A percentile compares a stretch with the other conserved stretches of the same genome.
These are phyloP conservation scores for Termitomyces titanicus DNA, from an alignment of 768 basidiomycete genomes.

Conservation along the genomic window DNA sequence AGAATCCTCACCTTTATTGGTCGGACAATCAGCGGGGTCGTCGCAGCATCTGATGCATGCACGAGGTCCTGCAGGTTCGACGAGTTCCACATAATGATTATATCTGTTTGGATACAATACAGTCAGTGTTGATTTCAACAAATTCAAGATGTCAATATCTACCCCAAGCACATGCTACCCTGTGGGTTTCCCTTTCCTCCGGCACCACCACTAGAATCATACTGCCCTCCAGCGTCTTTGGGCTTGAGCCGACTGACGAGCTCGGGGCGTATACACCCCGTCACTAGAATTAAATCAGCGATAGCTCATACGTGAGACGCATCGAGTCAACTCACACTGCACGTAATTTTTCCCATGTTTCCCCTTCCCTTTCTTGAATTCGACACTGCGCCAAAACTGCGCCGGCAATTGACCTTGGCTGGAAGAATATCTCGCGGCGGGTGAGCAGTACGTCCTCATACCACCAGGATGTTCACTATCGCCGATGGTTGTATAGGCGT, in stretches of 20 bases:
- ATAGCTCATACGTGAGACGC: background rate
- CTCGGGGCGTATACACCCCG: conserved; percentile 49
- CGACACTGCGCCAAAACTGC: conserved; percentile 50
- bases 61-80: conserved; percentile 47
- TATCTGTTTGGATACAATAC: conserved; percentile 28
- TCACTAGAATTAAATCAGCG: conserved; percentile 32
- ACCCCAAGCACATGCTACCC: conserved; percentile 51
- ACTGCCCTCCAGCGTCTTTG: conserved; percentile 50
- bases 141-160: conserved; percentile 1
- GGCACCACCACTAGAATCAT: conserved; percentile 53
- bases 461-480: conserved; percentile 52
- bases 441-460: conserved; percentile 51
- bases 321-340: conserved; percentile 33
- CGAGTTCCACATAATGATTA: conserved; percentile 57
- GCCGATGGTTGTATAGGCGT: conserved; percentile 50
- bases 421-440: conserved; percentile 31
- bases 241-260: conserved; percentile 42
- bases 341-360: conserved; percentile 37
- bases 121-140: background rate
- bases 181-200: conserved; percentile 49
- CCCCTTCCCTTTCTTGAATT: conserved; percentile 38
- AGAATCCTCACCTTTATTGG: conserved; percentile 35
- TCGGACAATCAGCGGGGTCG: conserved; percentile 50
- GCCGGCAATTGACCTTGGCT: conserved; percentile 42
- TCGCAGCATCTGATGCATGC: conserved; percentile 61